Evolutionary conservation across 805 yeast genomes (phyloP), one percentile per base, ranked within the genome.

Genomic region (Metschnikowia gelsemii): DNA sequence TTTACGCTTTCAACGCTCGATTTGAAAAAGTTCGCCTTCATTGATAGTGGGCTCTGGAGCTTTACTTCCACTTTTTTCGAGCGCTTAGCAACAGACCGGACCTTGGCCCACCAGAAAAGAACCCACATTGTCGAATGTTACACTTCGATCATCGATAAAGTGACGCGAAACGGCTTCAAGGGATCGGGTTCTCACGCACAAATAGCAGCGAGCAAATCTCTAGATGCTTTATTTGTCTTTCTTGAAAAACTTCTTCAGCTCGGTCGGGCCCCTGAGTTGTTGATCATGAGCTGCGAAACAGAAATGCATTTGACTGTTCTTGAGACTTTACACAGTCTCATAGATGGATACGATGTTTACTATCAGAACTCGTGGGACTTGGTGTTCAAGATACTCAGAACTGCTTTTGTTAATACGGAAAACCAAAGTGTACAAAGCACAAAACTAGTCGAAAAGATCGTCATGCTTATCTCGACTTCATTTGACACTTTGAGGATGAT

Each of bases 401-500:
- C 80, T 4, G 84, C 88, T 0, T 85, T 85, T 55, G 66, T 63
- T 14, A 30, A 41, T 33, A 36, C 46, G 11, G 39, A 34, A 3
- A 42, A 34, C 25, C 26, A 21, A 18, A 6, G 37, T 48, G 45
- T 28, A 38, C 51, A 53, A 11, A 63, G 62, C 33, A 46, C 49
- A 38, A 63, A 70, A 2, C 62, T 76, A 19, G 57, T 56, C 14
- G 80, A 77, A 13, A 79, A 79, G 44, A 64, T 76, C 19, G 62
- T 65, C 17, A 71, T 72, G 4, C 70, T 87, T 27, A 68, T 78
- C 46, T 79, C 78, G 49, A 76, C 84, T 0, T 80, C 96, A 0
- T 93, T 88, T 64, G 90, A 82, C 42, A 84, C 93, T 0, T 70
- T 91, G 48, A 90, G 87, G 56, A 72, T 90, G 39, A 80, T 91